Percentiles rank a stretch among this genome's conserved stretches.
These are phyloP conservation scores for Trichoderma sp. DNA, from an alignment of 2,329 filamentous ascomycete genomes.

Conservation along the genomic window DNA sequence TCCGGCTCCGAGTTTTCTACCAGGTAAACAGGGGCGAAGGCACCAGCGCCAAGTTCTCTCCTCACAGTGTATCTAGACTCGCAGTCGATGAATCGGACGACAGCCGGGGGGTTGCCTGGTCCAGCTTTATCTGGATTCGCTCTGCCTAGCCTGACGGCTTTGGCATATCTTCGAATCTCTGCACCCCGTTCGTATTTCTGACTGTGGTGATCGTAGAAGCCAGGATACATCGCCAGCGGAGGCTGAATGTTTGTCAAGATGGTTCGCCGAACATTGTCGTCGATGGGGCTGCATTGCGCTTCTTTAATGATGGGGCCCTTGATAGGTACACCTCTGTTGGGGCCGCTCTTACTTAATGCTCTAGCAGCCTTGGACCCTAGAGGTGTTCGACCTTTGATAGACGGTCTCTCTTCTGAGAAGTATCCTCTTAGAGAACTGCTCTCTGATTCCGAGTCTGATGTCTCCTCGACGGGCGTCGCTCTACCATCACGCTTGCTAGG, in stretches of 20 bases:
- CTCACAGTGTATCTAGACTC: conserved; percentile 71
- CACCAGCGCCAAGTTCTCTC: conserved; percentile 84
- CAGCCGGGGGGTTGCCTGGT: conserved; percentile 56
- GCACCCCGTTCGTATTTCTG: conserved; percentile 62
- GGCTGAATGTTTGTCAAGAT: conserved; percentile 75
- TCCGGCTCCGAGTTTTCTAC: conserved; percentile 67
- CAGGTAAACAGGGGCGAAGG: conserved; percentile 93
- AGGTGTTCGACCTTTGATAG: conserved; percentile 50
- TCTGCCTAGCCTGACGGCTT: conserved; percentile 58
- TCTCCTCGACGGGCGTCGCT: conserved; percentile 29
- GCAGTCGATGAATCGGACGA: conserved; percentile 64
- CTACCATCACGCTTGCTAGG: conserved; percentile 58
- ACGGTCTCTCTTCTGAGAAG: conserved; percentile 49
- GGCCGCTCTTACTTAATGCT: conserved; percentile 32
- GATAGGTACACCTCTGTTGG: conserved; percentile 41
- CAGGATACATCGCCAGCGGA: conserved; percentile 68
- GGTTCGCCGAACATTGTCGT: conserved; percentile 66
- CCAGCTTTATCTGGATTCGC: conserved; percentile 59
- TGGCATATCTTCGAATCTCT: conserved; percentile 81
- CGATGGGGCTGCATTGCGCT: conserved; percentile 81
- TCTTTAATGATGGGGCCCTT: conserved; percentile 79
- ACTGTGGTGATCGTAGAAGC: conserved; percentile 71
- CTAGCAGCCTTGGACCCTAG: conserved; percentile 41
- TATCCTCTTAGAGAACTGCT: conserved; percentile 75
- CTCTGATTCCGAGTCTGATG: conserved; percentile 40